phyloP scores from a whole-genome alignment of 2,329 filamentous ascomycete species.

The Capronia coronata region DNA sequence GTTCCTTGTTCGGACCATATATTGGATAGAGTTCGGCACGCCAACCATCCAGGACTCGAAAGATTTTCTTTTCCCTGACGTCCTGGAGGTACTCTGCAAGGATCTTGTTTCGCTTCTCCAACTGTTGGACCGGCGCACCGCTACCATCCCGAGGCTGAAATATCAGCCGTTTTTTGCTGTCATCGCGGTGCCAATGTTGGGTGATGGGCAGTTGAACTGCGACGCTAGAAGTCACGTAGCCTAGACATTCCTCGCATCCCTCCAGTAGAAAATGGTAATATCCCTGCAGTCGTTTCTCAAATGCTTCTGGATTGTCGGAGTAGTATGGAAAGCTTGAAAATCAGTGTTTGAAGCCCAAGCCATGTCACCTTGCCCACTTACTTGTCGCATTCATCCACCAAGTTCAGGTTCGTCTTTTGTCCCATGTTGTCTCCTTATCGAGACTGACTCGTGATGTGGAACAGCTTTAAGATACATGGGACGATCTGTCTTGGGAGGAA shows the following conservation, averaged over 20 bases:
- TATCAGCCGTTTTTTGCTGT: conserved; percentile 12
- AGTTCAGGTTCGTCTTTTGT: conserved; percentile 46
- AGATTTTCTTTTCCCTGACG: conserved; percentile 65
- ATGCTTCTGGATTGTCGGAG: conserved; percentile 52
- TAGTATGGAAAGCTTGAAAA: conserved; percentile 67
- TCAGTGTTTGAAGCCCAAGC: not conserved
- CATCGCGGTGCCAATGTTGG: conserved; percentile 17
- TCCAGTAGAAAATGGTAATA: conserved; percentile 63
- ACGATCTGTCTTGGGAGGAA: too few species aligned
- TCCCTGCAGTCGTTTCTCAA: conserved; percentile 48
- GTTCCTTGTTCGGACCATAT: conserved; percentile 53
- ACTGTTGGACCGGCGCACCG: conserved; percentile 36
- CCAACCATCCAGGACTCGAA: conserved; percentile 72
- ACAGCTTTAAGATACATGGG: too few species aligned
- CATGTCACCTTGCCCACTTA: conserved; percentile 24
- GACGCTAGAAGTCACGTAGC: conserved; percentile 46
- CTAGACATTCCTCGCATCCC: conserved; percentile 55
- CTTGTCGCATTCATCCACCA: conserved; percentile 54
- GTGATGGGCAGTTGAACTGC: conserved; percentile 17
- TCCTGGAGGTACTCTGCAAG: conserved; percentile 55
- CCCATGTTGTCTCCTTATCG: too few species aligned
- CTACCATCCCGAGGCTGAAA: conserved; percentile 22
- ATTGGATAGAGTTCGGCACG: conserved; percentile 74
- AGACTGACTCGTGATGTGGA: too few species aligned
- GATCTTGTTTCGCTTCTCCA: conserved; percentile 55